These are phyloP conservation scores for Paraconiothyrium sp. DNA, from an alignment of 2,329 filamentous ascomycete species.

Conservation along the genomic window DNA sequence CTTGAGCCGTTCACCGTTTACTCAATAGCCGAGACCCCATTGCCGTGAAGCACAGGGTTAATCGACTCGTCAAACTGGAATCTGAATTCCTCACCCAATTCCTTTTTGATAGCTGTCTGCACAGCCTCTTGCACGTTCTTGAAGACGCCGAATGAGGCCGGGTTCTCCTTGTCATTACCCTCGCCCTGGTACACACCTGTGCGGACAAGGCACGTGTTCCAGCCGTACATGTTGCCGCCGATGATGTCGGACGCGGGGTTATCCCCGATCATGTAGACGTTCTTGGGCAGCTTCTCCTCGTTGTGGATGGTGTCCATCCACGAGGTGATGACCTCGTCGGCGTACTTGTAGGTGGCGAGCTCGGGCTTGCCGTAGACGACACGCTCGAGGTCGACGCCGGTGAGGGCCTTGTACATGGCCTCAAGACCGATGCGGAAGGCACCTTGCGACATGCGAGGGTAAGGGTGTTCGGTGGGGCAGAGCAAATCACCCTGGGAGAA, in stretches of 20 bases:
- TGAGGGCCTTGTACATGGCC: slow-evolving; percentile 76
- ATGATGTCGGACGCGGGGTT: slow-evolving; percentile 79
- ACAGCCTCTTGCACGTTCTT: slow-evolving; percentile 77
- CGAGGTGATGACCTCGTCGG: slow-evolving; percentile 74
- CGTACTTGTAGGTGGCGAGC: slow-evolving; percentile 79
- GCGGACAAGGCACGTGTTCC: slow-evolving; percentile 81
- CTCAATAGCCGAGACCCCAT: slow-evolving; percentile 65
- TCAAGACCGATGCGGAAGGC: slow-evolving; percentile 79
- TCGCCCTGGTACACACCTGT: slow-evolving; percentile 82
- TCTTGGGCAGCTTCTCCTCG: slow-evolving; percentile 73
- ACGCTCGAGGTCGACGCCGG: slow-evolving; percentile 76
- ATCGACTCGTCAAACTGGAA: slow-evolving; percentile 76
- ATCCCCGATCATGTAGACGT: slow-evolving; percentile 81
- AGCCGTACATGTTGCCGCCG: slow-evolving; percentile 82
- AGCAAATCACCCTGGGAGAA: slow-evolving; percentile 73
- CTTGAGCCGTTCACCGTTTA: slow-evolving; percentile 44
- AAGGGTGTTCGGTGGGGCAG: slow-evolving; percentile 68
- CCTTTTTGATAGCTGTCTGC: slow-evolving; percentile 71
- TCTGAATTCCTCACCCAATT: slow-evolving; percentile 78
- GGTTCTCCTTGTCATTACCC: slow-evolving; percentile 79
- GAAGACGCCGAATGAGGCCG: slow-evolving; percentile 80
- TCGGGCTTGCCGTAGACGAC: slow-evolving; percentile 81
- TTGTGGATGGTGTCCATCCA: slow-evolving; percentile 82
- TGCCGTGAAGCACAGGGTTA: slow-evolving; percentile 70
- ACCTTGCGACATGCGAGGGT: slow-evolving; percentile 76